phyloP scores from a whole-genome alignment of 2,329 filamentous ascomycete genomes.

The Microsporum ferrugineum region DNA sequence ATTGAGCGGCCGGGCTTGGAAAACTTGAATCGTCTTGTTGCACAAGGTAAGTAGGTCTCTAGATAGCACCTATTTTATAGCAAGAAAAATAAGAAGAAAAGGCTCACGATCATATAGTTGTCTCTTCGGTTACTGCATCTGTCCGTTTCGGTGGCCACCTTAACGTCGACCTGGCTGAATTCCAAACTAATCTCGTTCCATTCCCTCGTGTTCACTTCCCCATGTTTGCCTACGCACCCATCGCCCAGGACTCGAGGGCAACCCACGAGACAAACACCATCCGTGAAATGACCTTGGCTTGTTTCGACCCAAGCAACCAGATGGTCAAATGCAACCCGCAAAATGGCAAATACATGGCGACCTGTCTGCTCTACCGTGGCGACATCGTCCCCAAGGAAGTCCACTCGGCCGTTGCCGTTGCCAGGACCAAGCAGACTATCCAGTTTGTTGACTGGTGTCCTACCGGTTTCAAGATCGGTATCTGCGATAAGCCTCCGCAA shows the following conservation, averaged over 20 bases:
- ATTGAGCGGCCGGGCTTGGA: slow-evolving; percentile 54
- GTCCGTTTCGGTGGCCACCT: slow-evolving; percentile 55
- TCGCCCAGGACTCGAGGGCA: slow-evolving; percentile 57
- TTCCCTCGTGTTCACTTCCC: slow-evolving; percentile 59
- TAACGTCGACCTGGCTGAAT: slow-evolving; percentile 58
- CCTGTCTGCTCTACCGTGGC: slow-evolving; percentile 54
- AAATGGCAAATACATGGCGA: slow-evolving; percentile 59
- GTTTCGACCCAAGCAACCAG: slow-evolving; percentile 56
- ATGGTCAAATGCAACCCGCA: slow-evolving; percentile 58
- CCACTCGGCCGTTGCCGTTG: slow-evolving; percentile 46
- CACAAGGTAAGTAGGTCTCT: slow-evolving; percentile 47
- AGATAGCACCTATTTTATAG: not conserved
- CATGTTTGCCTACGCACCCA: slow-evolving; percentile 53
- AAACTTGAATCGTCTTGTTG: slow-evolving; percentile 55
- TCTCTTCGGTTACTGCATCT: slow-evolving; percentile 55
- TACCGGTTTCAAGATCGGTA: slow-evolving; percentile 58
- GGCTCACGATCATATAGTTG: slow-evolving; percentile 42
- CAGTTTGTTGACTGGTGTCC: slow-evolving; percentile 59
- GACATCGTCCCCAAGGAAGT: slow-evolving; percentile 55
- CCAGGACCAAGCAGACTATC: slow-evolving; percentile 54
- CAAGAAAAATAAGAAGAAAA: slow-evolving; percentile 13
- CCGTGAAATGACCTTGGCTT: slow-evolving; percentile 58
- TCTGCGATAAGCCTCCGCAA: slow-evolving; percentile 52
- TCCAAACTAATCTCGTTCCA: slow-evolving; percentile 58
- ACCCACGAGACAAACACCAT: slow-evolving; percentile 90